Evolutionary conservation across 345 rosid genomes (phyloP), one percentile per base, ranked within the genome.

Genomic region (Melastoma malabathricum): DNA sequence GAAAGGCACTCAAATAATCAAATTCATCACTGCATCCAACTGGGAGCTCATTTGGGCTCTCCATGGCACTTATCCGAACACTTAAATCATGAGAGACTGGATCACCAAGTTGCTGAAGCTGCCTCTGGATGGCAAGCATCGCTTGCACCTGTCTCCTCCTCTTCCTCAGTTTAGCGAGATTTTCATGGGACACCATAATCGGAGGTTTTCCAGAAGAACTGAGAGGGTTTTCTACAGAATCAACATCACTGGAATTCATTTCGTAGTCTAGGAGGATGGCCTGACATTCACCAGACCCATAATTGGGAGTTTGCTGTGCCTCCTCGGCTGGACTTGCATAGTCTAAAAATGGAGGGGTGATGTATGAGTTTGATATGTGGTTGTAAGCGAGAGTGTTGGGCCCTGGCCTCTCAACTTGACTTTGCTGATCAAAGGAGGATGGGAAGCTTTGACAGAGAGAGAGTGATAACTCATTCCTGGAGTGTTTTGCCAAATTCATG

Each of bases 121-220:
- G 94, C 63, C 82, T 75, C 72, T 81, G 83, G 66, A 92, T 85
- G 56, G 97, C 99, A 70, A 84, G 80, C 80, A 92, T 65, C 56
- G 97, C 99, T 70, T 78, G 97, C 86, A 88, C 81, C 68, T 92
- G 95, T 73, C 85, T 95, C 56, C 85, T 95, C 56, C 83, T 75
- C 49, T 93, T 75, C 76, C 89, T 76, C 57, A 93, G 66, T 54
- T 87, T 93, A 69, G 88, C 97, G 51, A 88, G 76, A 68, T 88
- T 93, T 70, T 88, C 99, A 59, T 72, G 90, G 16, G 99, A 94
- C 13, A 89, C 85, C 97, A 93, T 87, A 22, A 68, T 74, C 65
- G 68, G 79, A 71, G 76, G 62, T 50, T 74, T 74, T 47, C 53
- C 68, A 55, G 68, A 54, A 62, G 71, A 60, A 54, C 72, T 66